phyloP scores from a whole-genome alignment of 106 monocot species.

The Cymbidium sinense region DNA sequence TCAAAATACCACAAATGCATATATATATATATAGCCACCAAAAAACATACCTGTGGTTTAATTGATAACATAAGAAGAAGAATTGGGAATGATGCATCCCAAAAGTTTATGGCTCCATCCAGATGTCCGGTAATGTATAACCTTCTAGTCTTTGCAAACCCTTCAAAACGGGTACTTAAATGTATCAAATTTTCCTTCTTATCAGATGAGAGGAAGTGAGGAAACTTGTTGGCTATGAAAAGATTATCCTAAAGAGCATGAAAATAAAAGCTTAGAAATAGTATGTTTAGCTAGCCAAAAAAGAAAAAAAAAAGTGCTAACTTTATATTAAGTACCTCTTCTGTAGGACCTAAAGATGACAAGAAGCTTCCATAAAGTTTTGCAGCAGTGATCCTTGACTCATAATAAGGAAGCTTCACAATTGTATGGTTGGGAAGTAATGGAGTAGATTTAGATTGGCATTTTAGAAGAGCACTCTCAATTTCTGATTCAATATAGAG shows the following conservation, averaged over 20 bases:
- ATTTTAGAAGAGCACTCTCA: constrained; percentile 53
- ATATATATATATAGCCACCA: neutral
- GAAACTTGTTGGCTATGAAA: constrained; percentile 31
- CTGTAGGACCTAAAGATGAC: constrained; percentile 12
- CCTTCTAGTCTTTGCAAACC: constrained; percentile 38
- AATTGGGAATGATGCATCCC: constrained; percentile 82
- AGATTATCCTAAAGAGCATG: constrained; percentile 35
- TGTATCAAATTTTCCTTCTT: constrained; percentile 30
- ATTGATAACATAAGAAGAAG: constrained; percentile 44
- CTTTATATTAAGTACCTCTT: constrained; percentile 39
- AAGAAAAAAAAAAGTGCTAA: neutral
- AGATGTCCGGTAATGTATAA: constrained; percentile 76
- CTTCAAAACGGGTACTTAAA: constrained; percentile 18
- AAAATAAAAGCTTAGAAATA: constrained; percentile 7
- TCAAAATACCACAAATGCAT: neutral
- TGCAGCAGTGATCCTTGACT: constrained; percentile 47
- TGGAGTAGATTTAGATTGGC: constrained; percentile 47
- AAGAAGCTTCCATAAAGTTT: constrained; percentile 34
- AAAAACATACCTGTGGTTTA: constrained; percentile 44
- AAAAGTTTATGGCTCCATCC: constrained; percentile 76
- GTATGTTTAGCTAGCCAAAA: neutral
- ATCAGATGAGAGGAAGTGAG: constrained; percentile 44
- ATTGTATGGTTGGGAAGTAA: constrained; percentile 39
- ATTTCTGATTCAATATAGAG: constrained; percentile 68
- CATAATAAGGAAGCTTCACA: constrained; percentile 49